Evolutionary conservation across 768 basidiomycete species (phyloP), one percentile per base, ranked within the genome.

Genomic region (Amanita inopinata): DNA sequence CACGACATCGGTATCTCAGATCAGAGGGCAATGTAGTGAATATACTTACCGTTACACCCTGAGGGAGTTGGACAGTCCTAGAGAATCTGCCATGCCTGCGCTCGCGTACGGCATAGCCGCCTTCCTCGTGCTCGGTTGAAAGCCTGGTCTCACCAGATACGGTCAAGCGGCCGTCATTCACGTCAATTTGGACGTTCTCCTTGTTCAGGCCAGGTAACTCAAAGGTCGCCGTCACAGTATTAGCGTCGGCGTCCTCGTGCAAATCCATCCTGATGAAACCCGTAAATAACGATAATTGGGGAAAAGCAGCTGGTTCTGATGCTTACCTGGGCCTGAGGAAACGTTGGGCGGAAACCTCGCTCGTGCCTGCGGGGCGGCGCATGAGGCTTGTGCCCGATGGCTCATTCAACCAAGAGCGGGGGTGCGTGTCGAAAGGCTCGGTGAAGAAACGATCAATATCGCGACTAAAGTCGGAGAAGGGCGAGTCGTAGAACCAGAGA

Each of bases 151-250:
- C 71, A 5, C 72, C 77, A 1, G 74, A 68, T 38, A 80, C 51
- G 36, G 55, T 66, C 36, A 80, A 63, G 3, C 65, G 61, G 48
- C 69, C 66, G 45, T 72, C 62, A 45, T 66, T 63, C 14, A 76
- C 54, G 48, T 74, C 73, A 42, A 79, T 69, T 38, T 57, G 56
- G 27, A 79, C 61, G 46, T 77, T 61, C 23, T 74, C 66, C 28
- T 69, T 67, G 47, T 61, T 61, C 35, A 80, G 18, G 17, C 76
- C 75, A 1, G 76, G 76, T 2, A 79, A 57, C 48, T 80, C 76
- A 50, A 78, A 75, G 2, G 64, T 57, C 24, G 74, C 77, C 4
- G 69, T 74, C 24, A 78, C 68, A 8, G 60, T 57, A 52, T 74
- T 73, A 24, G 47, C 56, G 14, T 66, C 61, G 0, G 52, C 18